Conservation (phyloP, 2,329 filamentous ascomycete species). For the Aspergillus carbonarius region DNA sequence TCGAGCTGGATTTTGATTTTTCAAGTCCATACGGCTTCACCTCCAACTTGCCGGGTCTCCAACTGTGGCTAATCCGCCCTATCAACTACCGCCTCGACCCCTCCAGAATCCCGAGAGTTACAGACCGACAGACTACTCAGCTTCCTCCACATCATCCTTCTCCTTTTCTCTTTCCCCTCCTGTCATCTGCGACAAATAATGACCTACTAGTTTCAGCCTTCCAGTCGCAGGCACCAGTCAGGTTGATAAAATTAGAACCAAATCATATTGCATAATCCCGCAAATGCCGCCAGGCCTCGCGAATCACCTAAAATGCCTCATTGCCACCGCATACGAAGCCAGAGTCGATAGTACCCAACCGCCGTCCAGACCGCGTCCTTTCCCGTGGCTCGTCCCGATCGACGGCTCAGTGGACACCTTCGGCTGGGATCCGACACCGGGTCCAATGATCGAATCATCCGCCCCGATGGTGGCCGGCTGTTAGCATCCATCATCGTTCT, state of each 20-base stretch:
- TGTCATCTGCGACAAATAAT: not conserved
- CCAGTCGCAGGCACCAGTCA: not conserved
- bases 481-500: not conserved
- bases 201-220: not conserved
- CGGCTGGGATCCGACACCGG: slow-evolving; percentile 7
- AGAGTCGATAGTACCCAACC: not conserved
- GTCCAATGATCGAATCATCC: not conserved
- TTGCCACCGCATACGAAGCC: slow-evolving; percentile 1
- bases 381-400: slow-evolving; percentile 4
- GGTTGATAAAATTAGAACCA: not conserved
- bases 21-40: too few relatives aligned
- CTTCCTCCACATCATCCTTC: not conserved
- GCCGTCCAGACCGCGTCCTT: slow-evolving; percentile 4
- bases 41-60: too few relatives aligned
- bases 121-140: not conserved
- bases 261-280: not conserved
- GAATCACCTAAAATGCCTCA: slow-evolving; percentile 4
- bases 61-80: not conserved
- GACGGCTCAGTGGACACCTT: slow-evolving; percentile 2
- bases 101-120: not conserved
- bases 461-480: not conserved
- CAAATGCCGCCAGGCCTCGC: not conserved
- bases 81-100: not conserved
- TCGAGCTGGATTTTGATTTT: too few relatives aligned
- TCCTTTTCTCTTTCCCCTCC: not conserved